Evolutionary conservation across 768 basidiomycete species (phyloP).

Genomic region (Rhodosporidiobolus sp.): DNA sequence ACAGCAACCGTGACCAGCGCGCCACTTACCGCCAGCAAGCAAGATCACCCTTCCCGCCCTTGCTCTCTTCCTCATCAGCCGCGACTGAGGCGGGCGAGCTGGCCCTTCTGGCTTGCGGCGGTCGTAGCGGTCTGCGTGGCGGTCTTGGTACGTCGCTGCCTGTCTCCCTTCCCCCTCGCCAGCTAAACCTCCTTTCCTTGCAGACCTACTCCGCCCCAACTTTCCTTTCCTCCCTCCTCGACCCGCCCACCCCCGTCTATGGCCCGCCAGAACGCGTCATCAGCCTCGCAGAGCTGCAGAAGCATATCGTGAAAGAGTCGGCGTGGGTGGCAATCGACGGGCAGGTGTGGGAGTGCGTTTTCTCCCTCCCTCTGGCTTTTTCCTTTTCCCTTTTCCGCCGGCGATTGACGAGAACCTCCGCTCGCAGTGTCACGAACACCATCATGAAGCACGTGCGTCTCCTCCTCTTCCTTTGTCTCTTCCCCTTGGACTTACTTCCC

Average conservation of each 20-base stretch:
- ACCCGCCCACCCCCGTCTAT: not conserved
- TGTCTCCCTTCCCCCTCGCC: too few species aligned
- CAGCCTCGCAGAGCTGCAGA: not conserved
- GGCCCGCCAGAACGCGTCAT: not conserved
- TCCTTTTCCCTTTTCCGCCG: not conserved
- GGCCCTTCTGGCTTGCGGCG: too few species aligned
- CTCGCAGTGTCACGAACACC: not conserved
- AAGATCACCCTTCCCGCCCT: too few species aligned
- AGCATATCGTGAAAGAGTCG: not conserved
- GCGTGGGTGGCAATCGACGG: conserved; percentile 2
- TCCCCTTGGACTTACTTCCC: not conserved
- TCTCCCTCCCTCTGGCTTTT: too few species aligned
- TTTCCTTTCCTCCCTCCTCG: not conserved
- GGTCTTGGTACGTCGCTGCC: too few species aligned
- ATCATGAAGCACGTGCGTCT: not conserved
- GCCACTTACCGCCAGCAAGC: too few species aligned
- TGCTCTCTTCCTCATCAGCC: too few species aligned
- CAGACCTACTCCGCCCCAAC: not conserved
- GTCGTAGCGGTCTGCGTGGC: too few species aligned
- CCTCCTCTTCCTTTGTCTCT: not conserved
- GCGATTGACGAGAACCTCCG: too few species aligned
- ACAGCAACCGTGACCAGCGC: too few species aligned
- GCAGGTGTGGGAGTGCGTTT: conserved; percentile 5
- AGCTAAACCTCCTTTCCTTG: too few species aligned
- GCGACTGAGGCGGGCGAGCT: too few species aligned